Conservation (phyloP, 768 basidiomycete genomes). For the Tylopilus rubrobrunneus region DNA sequence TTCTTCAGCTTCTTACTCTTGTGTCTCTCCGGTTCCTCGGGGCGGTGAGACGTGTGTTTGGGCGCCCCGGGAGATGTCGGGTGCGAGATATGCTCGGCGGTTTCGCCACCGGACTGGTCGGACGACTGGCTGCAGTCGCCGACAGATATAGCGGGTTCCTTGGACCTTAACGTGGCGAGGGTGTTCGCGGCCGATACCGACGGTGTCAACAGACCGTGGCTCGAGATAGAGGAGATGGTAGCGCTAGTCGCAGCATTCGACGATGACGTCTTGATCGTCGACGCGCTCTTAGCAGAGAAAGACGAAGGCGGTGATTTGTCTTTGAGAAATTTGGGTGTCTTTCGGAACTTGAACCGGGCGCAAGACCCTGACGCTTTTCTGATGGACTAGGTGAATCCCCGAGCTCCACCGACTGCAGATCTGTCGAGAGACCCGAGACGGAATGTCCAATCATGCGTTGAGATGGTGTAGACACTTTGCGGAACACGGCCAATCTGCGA, state of each 20-base stretch:
- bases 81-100: conserved; percentile 22
- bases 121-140: conserved; percentile 69
- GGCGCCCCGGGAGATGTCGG: conserved; percentile 30
- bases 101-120: conserved; percentile 62
- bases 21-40: conserved; percentile 51
- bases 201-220: conserved; percentile 55
- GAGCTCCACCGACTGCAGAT: conserved; percentile 36
- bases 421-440: conserved; percentile 58
- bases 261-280: conserved; percentile 35
- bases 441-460: conserved; percentile 44
- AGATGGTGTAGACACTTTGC: conserved; percentile 70
- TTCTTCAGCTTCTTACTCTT: conserved; percentile 78
- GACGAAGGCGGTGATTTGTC: conserved; percentile 59
- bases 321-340: conserved; percentile 69
- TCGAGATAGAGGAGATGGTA: conserved; percentile 37
- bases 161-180: conserved; percentile 65
- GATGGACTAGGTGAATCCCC: conserved; percentile 44
- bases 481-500: conserved; percentile 83
- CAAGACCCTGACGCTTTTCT: conserved; percentile 62
- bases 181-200: conserved; percentile 54
- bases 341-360: conserved; percentile 68
- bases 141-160: conserved; percentile 73
- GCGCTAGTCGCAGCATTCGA: conserved; percentile 41
- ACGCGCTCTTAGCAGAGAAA: conserved; percentile 30
- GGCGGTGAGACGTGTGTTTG: conserved; percentile 26